Base-by-base conservation (phyloP, 129 eudicot genomes). In the Apium graveolens region DNA sequence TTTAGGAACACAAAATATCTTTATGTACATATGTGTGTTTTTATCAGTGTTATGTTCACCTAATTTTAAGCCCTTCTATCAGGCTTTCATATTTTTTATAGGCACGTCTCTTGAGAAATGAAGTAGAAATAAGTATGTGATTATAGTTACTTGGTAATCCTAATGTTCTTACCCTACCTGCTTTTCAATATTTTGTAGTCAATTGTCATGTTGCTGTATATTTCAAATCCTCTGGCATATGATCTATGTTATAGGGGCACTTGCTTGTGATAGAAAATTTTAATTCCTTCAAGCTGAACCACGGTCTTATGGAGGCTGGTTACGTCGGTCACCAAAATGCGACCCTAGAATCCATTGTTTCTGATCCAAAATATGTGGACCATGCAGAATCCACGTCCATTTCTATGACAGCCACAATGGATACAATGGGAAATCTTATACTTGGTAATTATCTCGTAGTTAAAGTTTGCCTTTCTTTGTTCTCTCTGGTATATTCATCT, bases 331-430 rank as follows among this genome's bases (percentile, higher is more conserved):
- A 92, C 81, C 85, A 87, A 79, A 80, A 83, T 72, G 83, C 91
- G 70, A 78, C 77, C 78, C 81, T 84, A 34, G 65, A 74, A 51
- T 70, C 89, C 35, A 34, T 76, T 49, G 73, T 63, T 43, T n/a
- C 80, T 69, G 91, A 82, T 79, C 53, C 76, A 17, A 82, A 18
- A 49, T 26, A 76, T 51, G 69, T 41, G 60, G 53, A 78, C 80
- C 80, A 88, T 79, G 86, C 93, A n/a, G 83, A 86, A 70, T 49
- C 80, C 65, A 63, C 85, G 35, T 96, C 99, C 78, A 53, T 96
- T 63, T 96, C 99, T 76, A 92, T 96, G 99, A 89, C 97, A 46
- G 99, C 97, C 44, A 90, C 97, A 3, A 86, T 84, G 86, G 99
- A 96, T 82, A 82, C 90, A 70, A 75, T 74, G 12, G 99, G 97